These are phyloP conservation scores for Seminavis robusta DNA, from an alignment of 108 stramenopile genomes.

Conservation along the genomic window DNA sequence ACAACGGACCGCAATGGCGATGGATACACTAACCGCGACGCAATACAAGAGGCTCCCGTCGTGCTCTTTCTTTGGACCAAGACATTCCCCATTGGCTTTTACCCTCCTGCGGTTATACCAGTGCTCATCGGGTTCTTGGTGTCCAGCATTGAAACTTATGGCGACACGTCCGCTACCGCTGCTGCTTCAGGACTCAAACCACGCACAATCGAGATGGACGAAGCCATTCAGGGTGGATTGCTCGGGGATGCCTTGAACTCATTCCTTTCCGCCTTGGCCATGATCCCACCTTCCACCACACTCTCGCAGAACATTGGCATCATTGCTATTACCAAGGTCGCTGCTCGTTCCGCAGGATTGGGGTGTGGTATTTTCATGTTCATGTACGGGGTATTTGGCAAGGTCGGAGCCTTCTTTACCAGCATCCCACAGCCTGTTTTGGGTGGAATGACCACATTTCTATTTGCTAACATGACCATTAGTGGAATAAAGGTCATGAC, in stretches of 20 bases:
- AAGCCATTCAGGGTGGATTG: slow-evolving; percentile 37
- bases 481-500: slow-evolving; percentile 2
- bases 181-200: slow-evolving; percentile 24
- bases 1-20: too few relatives aligned
- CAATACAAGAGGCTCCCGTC: slow-evolving; percentile 22
- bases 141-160: too few relatives aligned
- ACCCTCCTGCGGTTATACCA: slow-evolving; percentile 40
- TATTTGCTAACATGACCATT: slow-evolving; percentile 27
- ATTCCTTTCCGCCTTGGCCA: slow-evolving; percentile 15
- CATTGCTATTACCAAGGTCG: slow-evolving; percentile 48
- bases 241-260: slow-evolving; percentile 25
- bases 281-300: slow-evolving; percentile 31
- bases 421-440: slow-evolving; percentile 57
- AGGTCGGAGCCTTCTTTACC: slow-evolving; percentile 47
- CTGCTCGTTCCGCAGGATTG: slow-evolving; percentile 37
- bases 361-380: slow-evolving; percentile 49
- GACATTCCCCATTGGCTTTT: slow-evolving; percentile 44
- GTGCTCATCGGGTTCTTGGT: too few relatives aligned
- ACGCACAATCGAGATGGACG: slow-evolving; percentile 26
- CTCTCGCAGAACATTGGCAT: slow-evolving; percentile 57
- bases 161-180: too few relatives aligned
- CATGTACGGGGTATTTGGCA: slow-evolving; percentile 43
- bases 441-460: slow-evolving; percentile 47
- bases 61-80: too few relatives aligned
- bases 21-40: too few relatives aligned